A percentile compares a stretch with the other conserved stretches of the same genome.
These are phyloP conservation scores for Oenanthe javanica DNA, from an alignment of 140 eudicot genomes.

Conservation along the genomic window DNA sequence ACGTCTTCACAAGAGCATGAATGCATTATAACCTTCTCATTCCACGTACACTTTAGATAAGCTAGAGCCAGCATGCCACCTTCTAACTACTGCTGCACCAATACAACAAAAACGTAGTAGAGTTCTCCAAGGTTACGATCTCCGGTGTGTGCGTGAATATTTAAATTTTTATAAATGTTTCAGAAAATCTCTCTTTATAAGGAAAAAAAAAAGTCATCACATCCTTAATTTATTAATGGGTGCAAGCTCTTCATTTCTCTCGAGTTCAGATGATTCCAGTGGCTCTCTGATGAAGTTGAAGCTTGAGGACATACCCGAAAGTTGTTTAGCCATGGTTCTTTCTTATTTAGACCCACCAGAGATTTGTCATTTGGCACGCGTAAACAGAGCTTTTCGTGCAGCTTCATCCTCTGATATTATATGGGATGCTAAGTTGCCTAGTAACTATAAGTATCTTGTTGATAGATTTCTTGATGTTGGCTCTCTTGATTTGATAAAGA, in stretches of 20 bases:
- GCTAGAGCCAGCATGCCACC: background rate
- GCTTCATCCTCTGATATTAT: conserved; percentile 80
- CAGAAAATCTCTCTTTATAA: too few relatives aligned
- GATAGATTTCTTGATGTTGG: conserved; percentile 16
- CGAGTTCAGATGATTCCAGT: conserved; percentile 12
- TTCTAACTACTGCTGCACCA: background rate
- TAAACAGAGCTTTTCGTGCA: conserved; percentile 62
- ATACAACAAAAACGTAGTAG: background rate
- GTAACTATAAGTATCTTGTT: conserved; percentile 38
- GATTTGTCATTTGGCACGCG: conserved; percentile 63
- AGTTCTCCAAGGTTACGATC: background rate
- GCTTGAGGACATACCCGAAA: conserved; percentile 77
- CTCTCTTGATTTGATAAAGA: conserved; percentile 20
- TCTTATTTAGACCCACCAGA: conserved; percentile 57
- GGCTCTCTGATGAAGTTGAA: conserved; percentile 25
- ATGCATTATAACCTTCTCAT: background rate
- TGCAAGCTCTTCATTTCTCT: conserved; percentile 31
- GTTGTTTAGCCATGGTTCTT: conserved; percentile 58
- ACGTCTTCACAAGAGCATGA: background rate
- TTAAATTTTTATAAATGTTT: too few relatives aligned
- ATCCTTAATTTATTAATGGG: conserved; percentile 30
- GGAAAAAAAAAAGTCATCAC: too few relatives aligned
- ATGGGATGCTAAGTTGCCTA: conserved; percentile 72
- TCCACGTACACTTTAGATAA: background rate
- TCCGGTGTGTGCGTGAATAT: background rate